Evolutionary conservation across 2,329 filamentous ascomycete genomes (phyloP).

Genomic region (Aspergillus phoenicis): DNA sequence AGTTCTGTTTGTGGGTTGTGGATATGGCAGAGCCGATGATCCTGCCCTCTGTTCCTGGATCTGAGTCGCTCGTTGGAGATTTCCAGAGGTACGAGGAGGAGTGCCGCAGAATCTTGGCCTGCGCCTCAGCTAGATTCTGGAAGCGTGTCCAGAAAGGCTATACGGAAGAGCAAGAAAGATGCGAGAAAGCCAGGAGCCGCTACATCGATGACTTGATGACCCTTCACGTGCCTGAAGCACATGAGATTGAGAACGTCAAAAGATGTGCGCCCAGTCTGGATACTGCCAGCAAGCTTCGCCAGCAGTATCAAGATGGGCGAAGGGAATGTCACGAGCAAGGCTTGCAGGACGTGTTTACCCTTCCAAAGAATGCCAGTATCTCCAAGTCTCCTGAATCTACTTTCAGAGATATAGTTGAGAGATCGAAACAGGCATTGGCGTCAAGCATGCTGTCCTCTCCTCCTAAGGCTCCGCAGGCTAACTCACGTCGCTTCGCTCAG

Average conservation of each 20-base stretch:
- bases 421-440: slow-evolving; percentile 4
- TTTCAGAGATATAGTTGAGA: slow-evolving; percentile 16
- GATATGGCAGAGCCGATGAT: slow-evolving; percentile 31
- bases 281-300: slow-evolving; percentile 24
- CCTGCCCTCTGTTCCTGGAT: slow-evolving; percentile 9
- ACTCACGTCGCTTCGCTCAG: neutral
- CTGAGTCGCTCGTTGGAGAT: slow-evolving; percentile 14
- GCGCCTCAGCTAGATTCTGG: slow-evolving; percentile 34
- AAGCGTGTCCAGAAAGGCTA: slow-evolving; percentile 26
- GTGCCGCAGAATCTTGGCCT: slow-evolving; percentile 29
- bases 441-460: neutral
- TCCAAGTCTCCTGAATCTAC: slow-evolving; percentile 3
- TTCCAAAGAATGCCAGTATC: slow-evolving; percentile 8
- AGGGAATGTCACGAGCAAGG: slow-evolving; percentile 17
- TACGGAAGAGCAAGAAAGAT: slow-evolving; percentile 16
- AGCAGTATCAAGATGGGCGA: slow-evolving; percentile 16
- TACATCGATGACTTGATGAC: slow-evolving; percentile 29
- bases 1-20: slow-evolving; percentile 34
- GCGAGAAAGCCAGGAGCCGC: slow-evolving; percentile 19
- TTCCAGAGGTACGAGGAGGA: slow-evolving; percentile 23
- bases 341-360: slow-evolving; percentile 25
- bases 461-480: slow-evolving; percentile 4
- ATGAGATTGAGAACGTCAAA: slow-evolving; percentile 13
- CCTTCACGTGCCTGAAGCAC: slow-evolving; percentile 22
- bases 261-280: slow-evolving; percentile 26